These are phyloP conservation scores for Meripilus lineatus DNA, from an alignment of 1,284 basidiomycete species.

Conservation along the genomic window DNA sequence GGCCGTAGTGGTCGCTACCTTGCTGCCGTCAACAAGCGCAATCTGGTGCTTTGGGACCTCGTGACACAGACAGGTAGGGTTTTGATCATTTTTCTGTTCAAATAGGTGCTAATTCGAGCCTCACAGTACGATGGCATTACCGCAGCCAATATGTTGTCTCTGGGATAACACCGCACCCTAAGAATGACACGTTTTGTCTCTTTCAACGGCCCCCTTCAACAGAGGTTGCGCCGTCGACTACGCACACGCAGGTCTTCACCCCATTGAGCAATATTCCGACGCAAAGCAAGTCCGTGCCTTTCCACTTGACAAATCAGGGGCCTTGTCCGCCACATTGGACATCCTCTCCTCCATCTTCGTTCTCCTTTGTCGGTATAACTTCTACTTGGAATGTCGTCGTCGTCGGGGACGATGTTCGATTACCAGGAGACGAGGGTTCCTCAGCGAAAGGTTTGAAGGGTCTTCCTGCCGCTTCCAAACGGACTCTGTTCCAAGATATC, in stretches of 20 bases:
- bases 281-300: constrained; percentile 48
- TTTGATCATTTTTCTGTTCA: constrained; percentile 1
- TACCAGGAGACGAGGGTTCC: constrained; percentile 37
- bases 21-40: constrained; percentile 44
- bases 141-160: constrained; percentile 34
- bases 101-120: neutral
- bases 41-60: constrained; percentile 79
- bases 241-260: constrained; percentile 45
- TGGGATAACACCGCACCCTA: constrained; percentile 49
- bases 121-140: constrained; percentile 57
- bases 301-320: constrained; percentile 47
- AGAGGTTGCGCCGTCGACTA: constrained; percentile 27
- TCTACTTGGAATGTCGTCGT: constrained; percentile 57
- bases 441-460: constrained; percentile 40
- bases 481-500: constrained; percentile 80
- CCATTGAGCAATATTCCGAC: constrained; percentile 40
- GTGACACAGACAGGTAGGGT: constrained; percentile 61
- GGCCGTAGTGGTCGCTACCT: constrained; percentile 61
- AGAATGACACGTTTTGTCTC: constrained; percentile 51
- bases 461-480: constrained; percentile 28
- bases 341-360: constrained; percentile 26
- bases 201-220: constrained; percentile 37
- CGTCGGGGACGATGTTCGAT: constrained; percentile 51
- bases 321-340: constrained; percentile 38
- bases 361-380: constrained; percentile 63